Evolutionary conservation across 2,329 filamentous ascomycete genomes (phyloP).

Genomic region (Diaporthe sp.): DNA sequence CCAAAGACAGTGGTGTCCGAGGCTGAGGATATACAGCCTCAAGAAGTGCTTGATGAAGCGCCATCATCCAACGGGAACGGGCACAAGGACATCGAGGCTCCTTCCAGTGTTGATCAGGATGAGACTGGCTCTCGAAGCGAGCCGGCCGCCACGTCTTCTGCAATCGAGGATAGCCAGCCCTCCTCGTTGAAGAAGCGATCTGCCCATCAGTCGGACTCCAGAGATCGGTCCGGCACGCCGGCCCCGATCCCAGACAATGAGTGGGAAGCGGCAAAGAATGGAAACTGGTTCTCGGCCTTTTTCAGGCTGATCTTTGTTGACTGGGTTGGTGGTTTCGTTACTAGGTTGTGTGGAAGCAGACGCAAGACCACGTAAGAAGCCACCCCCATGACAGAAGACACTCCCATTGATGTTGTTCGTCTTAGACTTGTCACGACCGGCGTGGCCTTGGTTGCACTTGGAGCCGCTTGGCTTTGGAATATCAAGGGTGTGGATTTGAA

Average conservation of each 20-base stretch:
- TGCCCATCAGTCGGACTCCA: conserved; percentile 22
- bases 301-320: conserved; percentile 43
- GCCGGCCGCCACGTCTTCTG: conserved; percentile 34
- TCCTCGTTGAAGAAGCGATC: conserved; percentile 39
- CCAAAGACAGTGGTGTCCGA: conserved; percentile 33
- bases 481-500: background rate
- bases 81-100: conserved; percentile 6
- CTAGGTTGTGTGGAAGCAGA: conserved; percentile 38
- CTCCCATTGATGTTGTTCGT: conserved; percentile 41
- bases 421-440: conserved; percentile 41
- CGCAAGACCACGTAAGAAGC: conserved; percentile 42
- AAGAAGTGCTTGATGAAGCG: conserved; percentile 27
- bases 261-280: conserved; percentile 40
- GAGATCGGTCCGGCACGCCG: conserved; percentile 38
- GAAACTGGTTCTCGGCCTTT: conserved; percentile 43
- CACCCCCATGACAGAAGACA: conserved; percentile 34
- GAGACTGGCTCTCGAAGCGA: conserved; percentile 15
- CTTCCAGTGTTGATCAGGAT: background rate
- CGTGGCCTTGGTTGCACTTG: conserved; percentile 38
- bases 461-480: conserved; percentile 34
- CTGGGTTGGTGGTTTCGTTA: conserved; percentile 41
- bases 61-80: conserved; percentile 20
- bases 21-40: conserved; percentile 24
- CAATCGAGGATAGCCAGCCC: conserved; percentile 33
- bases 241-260: conserved; percentile 35